A percentile compares a stretch with the other conserved stretches of the same genome.
These are phyloP conservation scores for Fusarium metavorans DNA, from an alignment of 2,329 filamentous ascomycete genomes.

Conservation along the genomic window DNA sequence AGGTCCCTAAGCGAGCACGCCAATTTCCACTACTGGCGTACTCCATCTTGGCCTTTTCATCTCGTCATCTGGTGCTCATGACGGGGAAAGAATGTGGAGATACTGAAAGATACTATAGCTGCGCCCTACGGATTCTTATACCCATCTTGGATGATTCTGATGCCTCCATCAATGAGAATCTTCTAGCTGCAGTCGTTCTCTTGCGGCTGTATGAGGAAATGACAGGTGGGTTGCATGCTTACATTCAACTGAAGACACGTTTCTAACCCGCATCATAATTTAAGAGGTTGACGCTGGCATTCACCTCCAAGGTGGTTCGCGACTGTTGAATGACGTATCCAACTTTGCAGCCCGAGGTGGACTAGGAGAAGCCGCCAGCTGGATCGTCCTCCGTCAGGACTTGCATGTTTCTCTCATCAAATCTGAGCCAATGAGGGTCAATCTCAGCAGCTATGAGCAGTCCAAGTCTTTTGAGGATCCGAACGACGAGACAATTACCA, in stretches of 20 bases:
- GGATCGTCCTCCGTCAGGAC: neutral
- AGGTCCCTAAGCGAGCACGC: too few species aligned
- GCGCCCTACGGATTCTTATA: too few species aligned
- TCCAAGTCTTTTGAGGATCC: neutral
- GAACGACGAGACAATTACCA: neutral
- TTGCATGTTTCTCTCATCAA: neutral
- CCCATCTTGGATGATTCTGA: neutral
- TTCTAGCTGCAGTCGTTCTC: neutral
- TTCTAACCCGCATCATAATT: neutral
- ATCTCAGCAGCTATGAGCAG: neutral
- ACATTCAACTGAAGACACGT: neutral
- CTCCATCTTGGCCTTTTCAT: too few species aligned
- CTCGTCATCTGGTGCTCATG: too few species aligned
- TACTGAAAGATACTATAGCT: too few species aligned
- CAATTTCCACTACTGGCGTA: too few species aligned
- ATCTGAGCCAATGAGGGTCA: neutral
- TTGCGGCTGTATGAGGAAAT: neutral
- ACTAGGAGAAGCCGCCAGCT: neutral
- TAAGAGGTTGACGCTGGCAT: neutral
- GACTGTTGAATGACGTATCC: neutral
- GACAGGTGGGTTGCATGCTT: neutral
- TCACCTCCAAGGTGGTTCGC: neutral
- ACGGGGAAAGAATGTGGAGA: too few species aligned
- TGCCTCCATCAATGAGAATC: neutral
- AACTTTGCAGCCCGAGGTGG: neutral